A percentile compares a stretch with the other conserved stretches of the same genome.
Evolutionary conservation across 192 early-diverging fungal genomes (phyloP).

Genomic region (Rhizophagus prolifer): DNA sequence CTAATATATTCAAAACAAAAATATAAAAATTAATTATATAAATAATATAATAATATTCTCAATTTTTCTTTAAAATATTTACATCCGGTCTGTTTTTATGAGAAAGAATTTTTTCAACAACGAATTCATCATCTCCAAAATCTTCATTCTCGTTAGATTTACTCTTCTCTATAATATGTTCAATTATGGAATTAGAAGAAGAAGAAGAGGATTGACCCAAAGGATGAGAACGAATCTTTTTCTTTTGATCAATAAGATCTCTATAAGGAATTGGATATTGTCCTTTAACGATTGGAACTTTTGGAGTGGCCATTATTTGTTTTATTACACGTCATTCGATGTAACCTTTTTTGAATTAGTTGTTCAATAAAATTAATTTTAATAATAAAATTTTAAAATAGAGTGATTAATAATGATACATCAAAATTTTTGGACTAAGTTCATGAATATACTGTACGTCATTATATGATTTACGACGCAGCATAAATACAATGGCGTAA

Average conservation of each 20-base stretch:
- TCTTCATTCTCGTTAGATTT: background rate
- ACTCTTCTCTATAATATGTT: background rate
- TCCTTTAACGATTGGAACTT: background rate
- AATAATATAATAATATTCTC: background rate
- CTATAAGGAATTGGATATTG: background rate
- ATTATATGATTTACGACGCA: too few relatives aligned
- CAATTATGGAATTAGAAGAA: background rate
- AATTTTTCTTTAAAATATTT: background rate
- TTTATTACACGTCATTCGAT: too few relatives aligned
- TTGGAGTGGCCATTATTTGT: background rate
- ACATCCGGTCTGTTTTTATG: background rate
- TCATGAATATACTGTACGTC: too few relatives aligned
- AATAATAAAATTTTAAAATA: too few relatives aligned
- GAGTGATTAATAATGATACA: too few relatives aligned
- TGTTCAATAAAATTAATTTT: too few relatives aligned
- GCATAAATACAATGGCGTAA: too few relatives aligned
- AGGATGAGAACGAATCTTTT: background rate
- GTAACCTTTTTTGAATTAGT: too few relatives aligned
- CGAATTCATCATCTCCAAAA: background rate
- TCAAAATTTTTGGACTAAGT: too few relatives aligned
- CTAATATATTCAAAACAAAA: background rate
- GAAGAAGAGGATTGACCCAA: background rate
- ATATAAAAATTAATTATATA: background rate
- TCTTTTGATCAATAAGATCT: background rate
- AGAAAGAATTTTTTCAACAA: conserved; percentile 1